These are phyloP conservation scores for Sparassis latifolia DNA, from an alignment of 1,284 basidiomycete genomes.

Conservation along the genomic window DNA sequence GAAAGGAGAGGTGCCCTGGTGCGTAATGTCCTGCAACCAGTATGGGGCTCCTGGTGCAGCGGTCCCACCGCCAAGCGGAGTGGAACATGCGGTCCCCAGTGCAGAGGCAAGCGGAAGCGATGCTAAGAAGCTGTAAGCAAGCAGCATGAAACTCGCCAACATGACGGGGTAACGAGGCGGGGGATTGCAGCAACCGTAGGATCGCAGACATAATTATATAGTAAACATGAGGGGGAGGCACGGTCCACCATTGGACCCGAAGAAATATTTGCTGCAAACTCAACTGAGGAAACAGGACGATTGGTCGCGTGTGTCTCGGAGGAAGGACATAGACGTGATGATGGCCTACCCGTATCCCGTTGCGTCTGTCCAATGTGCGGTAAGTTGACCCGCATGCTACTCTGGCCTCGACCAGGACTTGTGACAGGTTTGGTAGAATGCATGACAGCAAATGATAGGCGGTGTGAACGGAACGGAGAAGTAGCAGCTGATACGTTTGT, in stretches of 20 bases:
- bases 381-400: conserved; percentile 13
- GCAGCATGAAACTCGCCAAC: conserved; percentile 16
- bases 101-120: conserved; percentile 18
- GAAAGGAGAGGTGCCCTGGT: conserved; percentile 56
- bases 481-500: background rate
- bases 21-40: conserved; percentile 66
- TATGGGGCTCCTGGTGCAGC: conserved; percentile 54
- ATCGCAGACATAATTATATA: conserved; percentile 12
- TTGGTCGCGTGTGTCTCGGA: conserved; percentile 1
- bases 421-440: conserved; percentile 5
- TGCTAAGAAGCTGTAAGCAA: conserved; percentile 18
- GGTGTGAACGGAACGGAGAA: background rate
- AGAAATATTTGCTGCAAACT: background rate
- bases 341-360: conserved; percentile 5
- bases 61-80: conserved; percentile 41
- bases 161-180: conserved; percentile 13
- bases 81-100: conserved; percentile 36
- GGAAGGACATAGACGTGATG: conserved; percentile 8
- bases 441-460: conserved; percentile 3
- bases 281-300: background rate
- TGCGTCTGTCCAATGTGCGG: conserved; percentile 13
- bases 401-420: conserved; percentile 3
- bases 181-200: background rate
- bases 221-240: conserved; percentile 6
- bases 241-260: conserved; percentile 9